These are phyloP conservation scores for Suillus americanus DNA, from an alignment of 768 basidiomycete genomes.

Conservation along the genomic window DNA sequence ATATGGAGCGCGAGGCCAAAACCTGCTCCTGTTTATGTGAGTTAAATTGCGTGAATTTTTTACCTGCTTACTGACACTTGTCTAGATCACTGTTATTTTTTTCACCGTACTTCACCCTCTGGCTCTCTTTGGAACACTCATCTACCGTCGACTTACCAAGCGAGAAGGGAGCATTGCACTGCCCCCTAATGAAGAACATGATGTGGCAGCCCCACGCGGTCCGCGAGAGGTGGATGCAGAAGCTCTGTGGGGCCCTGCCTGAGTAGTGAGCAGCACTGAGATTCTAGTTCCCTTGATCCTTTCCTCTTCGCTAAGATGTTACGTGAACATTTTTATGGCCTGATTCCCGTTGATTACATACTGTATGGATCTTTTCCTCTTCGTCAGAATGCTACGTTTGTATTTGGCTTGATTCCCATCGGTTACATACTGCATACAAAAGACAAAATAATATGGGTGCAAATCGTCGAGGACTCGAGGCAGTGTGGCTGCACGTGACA, in stretches of 20 bases:
- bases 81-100: constrained; percentile 55
- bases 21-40: constrained; percentile 61
- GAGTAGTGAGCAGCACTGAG: constrained; percentile 5
- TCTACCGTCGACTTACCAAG: constrained; percentile 33
- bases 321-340: not conserved
- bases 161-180: constrained; percentile 41
- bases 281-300: not conserved
- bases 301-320: not conserved
- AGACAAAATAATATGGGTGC: not conserved
- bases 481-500: not conserved
- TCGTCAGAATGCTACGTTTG: not conserved
- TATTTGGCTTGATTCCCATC: not conserved
- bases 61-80: not conserved
- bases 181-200: constrained; percentile 32
- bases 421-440: not conserved
- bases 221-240: constrained; percentile 47
- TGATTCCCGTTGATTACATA: not conserved
- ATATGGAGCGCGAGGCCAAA: constrained; percentile 64
- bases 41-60: constrained; percentile 25
- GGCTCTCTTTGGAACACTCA: constrained; percentile 44
- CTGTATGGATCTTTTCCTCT: not conserved
- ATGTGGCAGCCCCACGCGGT: constrained; percentile 4
- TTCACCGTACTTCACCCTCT: constrained; percentile 73
- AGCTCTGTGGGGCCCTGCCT: constrained; percentile 34
- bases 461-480: not conserved